Conservation (phyloP, 2,329 filamentous ascomycete species). For the Fusarium sp. region DNA sequence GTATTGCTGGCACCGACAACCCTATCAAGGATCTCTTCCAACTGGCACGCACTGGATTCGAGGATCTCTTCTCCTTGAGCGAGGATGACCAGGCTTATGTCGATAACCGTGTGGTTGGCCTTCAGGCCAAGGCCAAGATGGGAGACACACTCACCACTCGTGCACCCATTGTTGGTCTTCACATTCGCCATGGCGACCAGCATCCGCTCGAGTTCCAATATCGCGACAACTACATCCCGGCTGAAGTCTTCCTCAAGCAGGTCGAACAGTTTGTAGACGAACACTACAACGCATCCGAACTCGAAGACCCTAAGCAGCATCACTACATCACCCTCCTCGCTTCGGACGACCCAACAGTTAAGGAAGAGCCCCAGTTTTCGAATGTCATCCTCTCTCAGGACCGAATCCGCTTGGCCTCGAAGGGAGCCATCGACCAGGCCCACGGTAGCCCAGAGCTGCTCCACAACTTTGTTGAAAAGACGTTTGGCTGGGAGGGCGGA, state of each 20-base stretch:
- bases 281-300: constrained; percentile 58
- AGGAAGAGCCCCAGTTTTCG: constrained; percentile 73
- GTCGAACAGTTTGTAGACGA: constrained; percentile 67
- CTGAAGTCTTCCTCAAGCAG: constrained; percentile 74
- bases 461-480: constrained; percentile 78
- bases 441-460: constrained; percentile 63
- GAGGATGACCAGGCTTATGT: constrained; percentile 76
- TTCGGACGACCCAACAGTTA: constrained; percentile 84
- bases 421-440: constrained; percentile 59
- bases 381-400: constrained; percentile 75
- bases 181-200: constrained; percentile 83
- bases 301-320: constrained; percentile 52
- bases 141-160: constrained; percentile 54
- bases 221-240: constrained; percentile 80
- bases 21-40: constrained; percentile 69
- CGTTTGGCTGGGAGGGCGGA: constrained; percentile 88
- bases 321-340: constrained; percentile 72
- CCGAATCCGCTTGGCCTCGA: constrained; percentile 80
- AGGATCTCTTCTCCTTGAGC: constrained; percentile 78
- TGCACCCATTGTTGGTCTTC: constrained; percentile 71
- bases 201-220: constrained; percentile 85
- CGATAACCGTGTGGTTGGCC: constrained; percentile 65
- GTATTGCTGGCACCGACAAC: constrained; percentile 39
- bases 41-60: constrained; percentile 77
- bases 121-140: constrained; percentile 62